A percentile compares a stretch with the other conserved stretches of the same genome.
These are phyloP conservation scores for Neonectria faginata DNA, from an alignment of 2,329 filamentous ascomycete species.

Conservation along the genomic window DNA sequence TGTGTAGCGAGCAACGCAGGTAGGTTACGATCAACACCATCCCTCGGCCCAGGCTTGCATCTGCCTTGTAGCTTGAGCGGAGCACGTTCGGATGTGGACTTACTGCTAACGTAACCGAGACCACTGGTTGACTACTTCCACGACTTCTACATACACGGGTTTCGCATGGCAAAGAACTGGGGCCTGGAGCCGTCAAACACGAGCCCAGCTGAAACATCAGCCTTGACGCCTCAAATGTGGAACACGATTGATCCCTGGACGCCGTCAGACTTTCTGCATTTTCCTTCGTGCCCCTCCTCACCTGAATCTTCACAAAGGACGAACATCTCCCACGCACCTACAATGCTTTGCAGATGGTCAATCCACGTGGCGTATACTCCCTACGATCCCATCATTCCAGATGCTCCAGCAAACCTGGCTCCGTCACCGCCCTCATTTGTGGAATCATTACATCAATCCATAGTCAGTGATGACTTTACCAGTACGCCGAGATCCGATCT, in stretches of 20 bases:
- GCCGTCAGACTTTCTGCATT: neutral
- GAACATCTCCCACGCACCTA: neutral
- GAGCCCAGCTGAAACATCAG: too few species aligned
- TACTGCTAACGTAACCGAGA: neutral
- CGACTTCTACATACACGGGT: slow-evolving; percentile 28
- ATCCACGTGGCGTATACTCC: neutral
- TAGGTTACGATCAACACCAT: neutral
- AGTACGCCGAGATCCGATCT: neutral
- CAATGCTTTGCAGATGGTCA: slow-evolving; percentile 22
- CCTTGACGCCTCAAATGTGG: too few species aligned
- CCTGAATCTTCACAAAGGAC: neutral
- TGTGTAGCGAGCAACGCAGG: slow-evolving; percentile 27
- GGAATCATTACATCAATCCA: neutral
- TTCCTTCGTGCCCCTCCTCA: neutral
- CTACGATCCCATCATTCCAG: neutral
- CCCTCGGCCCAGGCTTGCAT: neutral
- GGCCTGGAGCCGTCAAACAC: neutral
- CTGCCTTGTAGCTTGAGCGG: too few species aligned
- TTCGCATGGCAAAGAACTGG: slow-evolving; percentile 20
- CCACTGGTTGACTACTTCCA: slow-evolving; percentile 30
- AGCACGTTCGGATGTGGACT: too few species aligned
- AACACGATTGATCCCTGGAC: too few species aligned
- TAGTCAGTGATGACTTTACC: slow-evolving; percentile 12
- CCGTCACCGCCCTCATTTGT: slow-evolving; percentile 9
- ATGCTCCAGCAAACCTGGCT: neutral